Percentiles rank a stretch among this genome's conserved stretches.
phyloP scores from a whole-genome alignment of 1,284 basidiomycete species.

The Austropuccinia psidii region DNA sequence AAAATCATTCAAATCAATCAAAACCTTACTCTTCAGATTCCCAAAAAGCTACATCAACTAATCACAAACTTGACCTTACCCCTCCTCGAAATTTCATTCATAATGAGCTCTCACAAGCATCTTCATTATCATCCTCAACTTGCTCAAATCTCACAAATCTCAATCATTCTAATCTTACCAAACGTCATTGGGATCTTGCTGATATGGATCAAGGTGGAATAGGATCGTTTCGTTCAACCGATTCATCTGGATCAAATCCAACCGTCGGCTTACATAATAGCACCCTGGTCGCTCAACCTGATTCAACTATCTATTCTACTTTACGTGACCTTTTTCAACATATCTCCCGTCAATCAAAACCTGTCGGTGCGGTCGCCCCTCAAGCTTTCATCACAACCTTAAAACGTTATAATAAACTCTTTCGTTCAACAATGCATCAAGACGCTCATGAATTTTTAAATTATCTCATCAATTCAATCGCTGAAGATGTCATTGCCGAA shows the following conservation, averaged over 20 bases:
- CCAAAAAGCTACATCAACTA: no score
- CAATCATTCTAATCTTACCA: background rate
- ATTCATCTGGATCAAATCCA: background rate
- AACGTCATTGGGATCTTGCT: conserved; percentile 33
- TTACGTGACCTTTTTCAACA: conserved; percentile 80
- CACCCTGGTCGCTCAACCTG: background rate
- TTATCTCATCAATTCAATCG: conserved; percentile 82
- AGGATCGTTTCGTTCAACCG: background rate
- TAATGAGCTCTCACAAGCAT: no score
- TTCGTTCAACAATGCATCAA: conserved; percentile 69
- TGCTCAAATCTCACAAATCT: background rate
- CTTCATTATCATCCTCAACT: background rate
- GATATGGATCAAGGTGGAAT: conserved; percentile 32
- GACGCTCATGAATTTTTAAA: conserved; percentile 72
- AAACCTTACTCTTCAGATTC: no score
- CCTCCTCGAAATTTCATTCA: background rate
- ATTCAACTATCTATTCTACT: conserved; percentile 71
- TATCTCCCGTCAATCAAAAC: conserved; percentile 54
- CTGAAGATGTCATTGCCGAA: conserved; percentile 65
- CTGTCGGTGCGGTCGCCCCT: conserved; percentile 73
- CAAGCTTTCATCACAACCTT: conserved; percentile 82
- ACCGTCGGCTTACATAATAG: background rate
- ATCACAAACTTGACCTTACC: background rate
- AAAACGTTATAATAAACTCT: conserved; percentile 76
- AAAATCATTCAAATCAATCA: background rate